Percentiles rank a stretch among this genome's conserved stretches.
Evolutionary conservation across 106 monocot species (phyloP).

Genomic region (Platanthera guangdongensis): DNA sequence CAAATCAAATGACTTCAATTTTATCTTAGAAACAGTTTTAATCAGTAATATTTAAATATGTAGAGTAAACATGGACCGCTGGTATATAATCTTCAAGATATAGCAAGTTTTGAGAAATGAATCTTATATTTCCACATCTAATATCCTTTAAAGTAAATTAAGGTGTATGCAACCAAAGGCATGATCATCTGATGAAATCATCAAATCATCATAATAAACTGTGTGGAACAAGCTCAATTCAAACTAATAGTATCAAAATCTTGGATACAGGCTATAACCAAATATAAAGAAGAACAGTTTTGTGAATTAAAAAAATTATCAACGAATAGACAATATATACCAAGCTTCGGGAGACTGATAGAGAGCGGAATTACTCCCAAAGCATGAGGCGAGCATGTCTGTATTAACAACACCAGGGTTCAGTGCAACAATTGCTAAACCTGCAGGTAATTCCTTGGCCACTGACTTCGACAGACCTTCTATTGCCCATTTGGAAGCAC

Average conservation of each 20-base stretch:
- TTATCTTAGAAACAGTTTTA: not conserved
- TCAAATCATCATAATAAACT: too few relatives aligned
- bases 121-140: not conserved
- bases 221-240: too few relatives aligned
- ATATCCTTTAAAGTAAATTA: too few relatives aligned
- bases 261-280: too few relatives aligned
- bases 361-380: constrained; percentile 62
- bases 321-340: constrained; percentile 23
- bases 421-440: constrained; percentile 75
- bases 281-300: too few relatives aligned
- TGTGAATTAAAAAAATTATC: too few relatives aligned
- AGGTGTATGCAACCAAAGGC: too few relatives aligned
- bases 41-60: not conserved
- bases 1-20: too few relatives aligned
- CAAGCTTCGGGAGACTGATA: constrained; percentile 82
- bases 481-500: constrained; percentile 95
- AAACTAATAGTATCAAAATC: too few relatives aligned
- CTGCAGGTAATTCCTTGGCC: constrained; percentile 86
- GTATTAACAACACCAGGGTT: constrained; percentile 90
- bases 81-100: not conserved
- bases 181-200: too few relatives aligned
- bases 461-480: constrained; percentile 80
- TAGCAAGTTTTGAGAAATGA: not conserved
- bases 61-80: not conserved
- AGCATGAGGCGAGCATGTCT: constrained; percentile 90